Evolutionary conservation across 495 filamentous ascomycete genomes (phyloP).

Genomic region (Melanomma pulvis-pyrius): DNA sequence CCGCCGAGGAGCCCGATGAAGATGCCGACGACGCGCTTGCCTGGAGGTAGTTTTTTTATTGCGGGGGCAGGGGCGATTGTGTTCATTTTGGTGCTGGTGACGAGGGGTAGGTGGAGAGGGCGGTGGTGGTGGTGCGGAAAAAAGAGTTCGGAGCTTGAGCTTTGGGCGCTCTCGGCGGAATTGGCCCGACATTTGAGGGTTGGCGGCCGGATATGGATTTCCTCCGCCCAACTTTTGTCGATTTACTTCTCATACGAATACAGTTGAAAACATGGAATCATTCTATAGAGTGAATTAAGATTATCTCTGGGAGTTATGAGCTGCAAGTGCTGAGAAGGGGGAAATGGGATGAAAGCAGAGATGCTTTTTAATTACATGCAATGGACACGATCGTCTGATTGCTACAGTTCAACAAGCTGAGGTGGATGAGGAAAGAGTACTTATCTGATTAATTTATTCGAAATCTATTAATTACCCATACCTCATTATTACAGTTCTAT

Average conservation of each 20-base stretch:
- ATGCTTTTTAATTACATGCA: too few relatives aligned
- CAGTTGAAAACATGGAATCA: too few relatives aligned
- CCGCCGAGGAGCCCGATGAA: constrained; percentile 28
- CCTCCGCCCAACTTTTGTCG: background rate
- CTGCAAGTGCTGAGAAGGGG: too few relatives aligned
- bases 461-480: background rate
- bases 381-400: too few relatives aligned
- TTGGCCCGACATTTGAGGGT: background rate
- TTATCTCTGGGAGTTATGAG: too few relatives aligned
- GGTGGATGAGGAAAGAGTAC: too few relatives aligned
- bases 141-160: constrained; percentile 25
- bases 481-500: background rate
- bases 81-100: constrained; percentile 23
- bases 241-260: background rate
- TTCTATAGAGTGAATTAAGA: too few relatives aligned
- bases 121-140: background rate
- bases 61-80: constrained; percentile 29
- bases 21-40: constrained; percentile 27
- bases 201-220: background rate
- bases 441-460: too few relatives aligned
- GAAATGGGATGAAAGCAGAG: too few relatives aligned
- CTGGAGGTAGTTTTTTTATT: constrained; percentile 17
- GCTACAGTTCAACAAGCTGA: too few relatives aligned
- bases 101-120: background rate
- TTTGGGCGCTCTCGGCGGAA: constrained; percentile 42